These are phyloP conservation scores for Acanthamoeba culbertsoni DNA, from an alignment of 208 protist species.

Conservation along the genomic window DNA sequence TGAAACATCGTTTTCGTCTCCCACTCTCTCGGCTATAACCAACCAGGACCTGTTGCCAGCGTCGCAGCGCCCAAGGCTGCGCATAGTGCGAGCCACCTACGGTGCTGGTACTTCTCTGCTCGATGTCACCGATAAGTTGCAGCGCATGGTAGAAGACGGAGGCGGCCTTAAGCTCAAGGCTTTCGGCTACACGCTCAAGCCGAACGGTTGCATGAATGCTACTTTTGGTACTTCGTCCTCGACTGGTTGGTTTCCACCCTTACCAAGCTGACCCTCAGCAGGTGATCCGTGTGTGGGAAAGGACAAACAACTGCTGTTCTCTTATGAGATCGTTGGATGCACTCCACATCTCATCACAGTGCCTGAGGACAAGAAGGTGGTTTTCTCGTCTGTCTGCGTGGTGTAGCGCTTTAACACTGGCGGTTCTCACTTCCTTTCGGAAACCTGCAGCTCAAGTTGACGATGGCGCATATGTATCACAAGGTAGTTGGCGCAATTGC, in stretches of 20 bases:
- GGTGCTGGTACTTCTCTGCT: background rate
- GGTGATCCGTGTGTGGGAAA: background rate
- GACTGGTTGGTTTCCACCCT: no score
- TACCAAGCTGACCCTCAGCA: no score
- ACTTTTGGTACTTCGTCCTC: slow-evolving; percentile 10
- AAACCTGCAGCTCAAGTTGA: background rate
- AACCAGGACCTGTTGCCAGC: background rate
- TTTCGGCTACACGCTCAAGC: slow-evolving; percentile 9
- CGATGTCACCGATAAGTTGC: background rate
- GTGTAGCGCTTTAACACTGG: no score
- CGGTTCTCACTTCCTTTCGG: background rate
- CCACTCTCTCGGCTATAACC: background rate
- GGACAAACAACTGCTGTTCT: slow-evolving; percentile 18
- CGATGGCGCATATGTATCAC: background rate
- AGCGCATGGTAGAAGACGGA: background rate
- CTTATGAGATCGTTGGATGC: slow-evolving; percentile 7
- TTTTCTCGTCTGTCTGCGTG: background rate
- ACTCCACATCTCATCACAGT: background rate
- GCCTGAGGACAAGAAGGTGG: slow-evolving; percentile 40
- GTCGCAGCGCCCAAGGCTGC: background rate
- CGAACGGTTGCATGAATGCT: slow-evolving; percentile 45
- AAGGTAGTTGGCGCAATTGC: background rate
- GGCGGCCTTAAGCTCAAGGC: background rate
- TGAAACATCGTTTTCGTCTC: background rate
- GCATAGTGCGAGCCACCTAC: background rate